phyloP scores from a whole-genome alignment of 2,329 filamentous ascomycete genomes.

The Chaetoscypha palmicola region DNA sequence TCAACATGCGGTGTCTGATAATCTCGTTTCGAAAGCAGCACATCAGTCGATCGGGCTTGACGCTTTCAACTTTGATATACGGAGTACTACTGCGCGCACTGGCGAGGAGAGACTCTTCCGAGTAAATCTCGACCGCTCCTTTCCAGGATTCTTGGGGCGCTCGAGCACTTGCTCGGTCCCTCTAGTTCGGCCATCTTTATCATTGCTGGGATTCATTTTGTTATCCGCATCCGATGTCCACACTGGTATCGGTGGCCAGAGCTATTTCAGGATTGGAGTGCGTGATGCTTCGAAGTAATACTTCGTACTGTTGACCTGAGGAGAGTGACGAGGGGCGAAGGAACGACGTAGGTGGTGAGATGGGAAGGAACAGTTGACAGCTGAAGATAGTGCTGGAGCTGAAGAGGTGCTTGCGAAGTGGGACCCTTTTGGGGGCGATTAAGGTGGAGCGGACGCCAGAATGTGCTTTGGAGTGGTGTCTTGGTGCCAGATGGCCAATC shows the following conservation, averaged over 20 bases:
- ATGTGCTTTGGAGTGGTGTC: background rate
- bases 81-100: too few relatives aligned
- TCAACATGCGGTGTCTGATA: too few relatives aligned
- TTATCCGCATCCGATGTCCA: background rate
- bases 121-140: background rate
- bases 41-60: too few relatives aligned
- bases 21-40: too few relatives aligned
- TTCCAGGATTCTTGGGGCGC: background rate
- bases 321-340: background rate
- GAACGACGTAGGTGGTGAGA: background rate
- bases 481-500: too few relatives aligned
- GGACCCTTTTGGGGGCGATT: background rate
- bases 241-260: background rate
- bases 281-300: background rate
- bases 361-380: background rate
- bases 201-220: background rate
- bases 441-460: background rate
- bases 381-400: background rate
- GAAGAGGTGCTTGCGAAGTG: background rate
- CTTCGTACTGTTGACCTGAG: too few relatives aligned
- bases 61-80: too few relatives aligned
- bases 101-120: too few relatives aligned
- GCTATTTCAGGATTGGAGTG: background rate
- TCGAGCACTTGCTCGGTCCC: constrained; percentile 10
- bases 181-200: constrained; percentile 9